Evolutionary conservation across 2,329 filamentous ascomycete genomes (phyloP).

Genomic region (Aspergillus candidus): DNA sequence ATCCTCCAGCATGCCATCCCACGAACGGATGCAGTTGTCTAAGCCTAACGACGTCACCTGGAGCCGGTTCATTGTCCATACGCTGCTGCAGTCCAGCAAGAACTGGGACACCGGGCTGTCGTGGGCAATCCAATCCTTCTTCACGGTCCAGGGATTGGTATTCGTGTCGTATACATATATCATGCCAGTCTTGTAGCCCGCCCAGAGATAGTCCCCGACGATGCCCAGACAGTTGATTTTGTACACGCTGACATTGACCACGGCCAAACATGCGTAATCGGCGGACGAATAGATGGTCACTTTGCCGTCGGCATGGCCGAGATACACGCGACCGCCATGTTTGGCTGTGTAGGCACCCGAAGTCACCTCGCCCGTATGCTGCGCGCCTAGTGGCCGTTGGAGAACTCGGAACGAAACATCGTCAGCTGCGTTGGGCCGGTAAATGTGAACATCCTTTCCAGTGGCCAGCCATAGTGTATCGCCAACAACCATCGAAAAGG

Average conservation of each 20-base stretch:
- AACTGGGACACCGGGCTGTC: slow-evolving; percentile 74
- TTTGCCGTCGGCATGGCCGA: slow-evolving; percentile 90
- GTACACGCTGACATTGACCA: slow-evolving; percentile 84
- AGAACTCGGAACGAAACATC: slow-evolving; percentile 69
- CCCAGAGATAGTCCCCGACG: slow-evolving; percentile 80
- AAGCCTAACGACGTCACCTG: slow-evolving; percentile 83
- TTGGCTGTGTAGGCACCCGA: slow-evolving; percentile 70
- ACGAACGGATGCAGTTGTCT: slow-evolving; percentile 76
- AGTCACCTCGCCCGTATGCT: slow-evolving; percentile 77
- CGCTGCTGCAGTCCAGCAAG: slow-evolving; percentile 69
- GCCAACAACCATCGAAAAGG: slow-evolving; percentile 81
- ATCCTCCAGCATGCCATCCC: slow-evolving; percentile 89
- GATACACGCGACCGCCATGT: slow-evolving; percentile 72
- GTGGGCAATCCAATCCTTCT: slow-evolving; percentile 94
- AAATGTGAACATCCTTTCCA: slow-evolving; percentile 82
- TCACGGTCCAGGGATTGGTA: slow-evolving; percentile 75
- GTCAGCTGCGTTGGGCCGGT: slow-evolving; percentile 64
- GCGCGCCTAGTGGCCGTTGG: slow-evolving; percentile 61
- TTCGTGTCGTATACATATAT: slow-evolving; percentile 86
- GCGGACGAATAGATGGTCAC: slow-evolving; percentile 82
- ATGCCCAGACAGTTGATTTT: slow-evolving; percentile 86
- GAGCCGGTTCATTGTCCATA: slow-evolving; percentile 76
- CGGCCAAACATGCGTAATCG: slow-evolving; percentile 69
- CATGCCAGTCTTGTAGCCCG: slow-evolving; percentile 89
- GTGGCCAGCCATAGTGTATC: slow-evolving; percentile 81